Evolutionary conservation across 2,329 filamentous ascomycete genomes (phyloP).

Genomic region (Colletotrichum cordylinicola): DNA sequence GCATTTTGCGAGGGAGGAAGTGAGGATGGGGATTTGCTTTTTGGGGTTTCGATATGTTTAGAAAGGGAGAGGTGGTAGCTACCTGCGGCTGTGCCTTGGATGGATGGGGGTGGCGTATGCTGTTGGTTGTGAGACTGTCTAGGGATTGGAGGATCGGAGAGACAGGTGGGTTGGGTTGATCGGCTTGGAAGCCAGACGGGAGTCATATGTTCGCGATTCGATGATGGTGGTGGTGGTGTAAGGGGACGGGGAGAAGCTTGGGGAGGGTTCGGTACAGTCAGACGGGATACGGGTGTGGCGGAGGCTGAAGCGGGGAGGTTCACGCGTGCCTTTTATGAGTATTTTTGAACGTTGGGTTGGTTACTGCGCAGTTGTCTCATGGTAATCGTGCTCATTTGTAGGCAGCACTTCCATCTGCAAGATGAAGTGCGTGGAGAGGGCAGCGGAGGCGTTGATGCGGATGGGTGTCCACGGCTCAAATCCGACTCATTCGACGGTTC

Average conservation of each 20-base stretch:
- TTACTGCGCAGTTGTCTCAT: not conserved
- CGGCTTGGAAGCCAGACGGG: not conserved
- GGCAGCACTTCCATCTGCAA: not conserved
- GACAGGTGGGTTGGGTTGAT: not conserved
- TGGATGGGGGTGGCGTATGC: not conserved
- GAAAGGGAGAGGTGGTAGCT: not conserved
- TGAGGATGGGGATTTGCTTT: not conserved
- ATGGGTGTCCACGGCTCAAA: not conserved
- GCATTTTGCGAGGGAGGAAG: not conserved
- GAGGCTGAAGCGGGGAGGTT: not conserved
- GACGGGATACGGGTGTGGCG: constrained; percentile 1
- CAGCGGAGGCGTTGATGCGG: not conserved
- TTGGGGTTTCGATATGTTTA: not conserved
- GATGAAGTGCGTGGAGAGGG: not conserved
- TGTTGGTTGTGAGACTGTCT: not conserved
- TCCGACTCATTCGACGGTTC: not conserved
- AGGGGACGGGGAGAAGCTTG: not conserved
- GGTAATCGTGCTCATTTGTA: not conserved
- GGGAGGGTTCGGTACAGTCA: not conserved
- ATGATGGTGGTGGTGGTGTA: not conserved
- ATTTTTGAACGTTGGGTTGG: not conserved
- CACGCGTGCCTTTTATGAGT: not conserved
- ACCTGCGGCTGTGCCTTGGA: not conserved
- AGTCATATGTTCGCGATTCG: not conserved
- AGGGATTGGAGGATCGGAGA: not conserved